These are phyloP conservation scores for Phytophthora pinifolia DNA, from an alignment of 352 stramenopile species.

Conservation along the genomic window DNA sequence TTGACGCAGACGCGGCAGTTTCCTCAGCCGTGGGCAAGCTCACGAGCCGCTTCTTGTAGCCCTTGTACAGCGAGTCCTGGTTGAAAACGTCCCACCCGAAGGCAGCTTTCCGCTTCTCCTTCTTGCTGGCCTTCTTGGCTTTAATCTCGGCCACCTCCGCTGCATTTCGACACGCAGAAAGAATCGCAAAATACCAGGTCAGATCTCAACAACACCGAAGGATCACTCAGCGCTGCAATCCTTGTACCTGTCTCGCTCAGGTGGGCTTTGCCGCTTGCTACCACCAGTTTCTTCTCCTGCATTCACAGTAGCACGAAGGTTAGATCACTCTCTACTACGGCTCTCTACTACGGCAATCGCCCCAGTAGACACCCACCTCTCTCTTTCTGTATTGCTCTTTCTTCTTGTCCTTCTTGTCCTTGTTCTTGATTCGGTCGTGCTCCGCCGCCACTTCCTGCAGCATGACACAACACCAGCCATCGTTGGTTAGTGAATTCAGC, in stretches of 20 bases:
- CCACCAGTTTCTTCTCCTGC: slow-evolving; percentile 57
- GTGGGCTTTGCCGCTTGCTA: slow-evolving; percentile 48
- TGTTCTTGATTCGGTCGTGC: slow-evolving; percentile 67
- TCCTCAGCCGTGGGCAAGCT: slow-evolving; percentile 46
- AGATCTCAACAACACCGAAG: not conserved
- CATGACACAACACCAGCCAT: not conserved
- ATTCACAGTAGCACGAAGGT: not conserved
- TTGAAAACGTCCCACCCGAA: slow-evolving; percentile 89
- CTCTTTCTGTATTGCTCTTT: slow-evolving; percentile 54
- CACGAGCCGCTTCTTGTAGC: slow-evolving; percentile 81
- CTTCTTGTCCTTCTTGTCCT: slow-evolving; percentile 64
- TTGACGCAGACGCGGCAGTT: slow-evolving; percentile 11
- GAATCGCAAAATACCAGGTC: not conserved
- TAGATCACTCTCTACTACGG: too few species aligned
- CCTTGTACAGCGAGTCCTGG: slow-evolving; percentile 82
- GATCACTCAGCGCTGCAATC: not conserved
- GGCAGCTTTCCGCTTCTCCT: slow-evolving; percentile 77
- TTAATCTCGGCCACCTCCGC: slow-evolving; percentile 58
- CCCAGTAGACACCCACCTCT: slow-evolving; percentile 41
- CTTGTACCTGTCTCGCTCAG: slow-evolving; percentile 60
- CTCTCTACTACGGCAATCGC: too few species aligned
- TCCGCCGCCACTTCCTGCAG: slow-evolving; percentile 70
- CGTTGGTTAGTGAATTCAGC: too few species aligned
- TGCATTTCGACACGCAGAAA: slow-evolving; percentile 17
- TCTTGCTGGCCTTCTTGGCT: slow-evolving; percentile 66